Base-by-base conservation (phyloP, 805 yeast genomes). In the Lipomyces orientalis region DNA sequence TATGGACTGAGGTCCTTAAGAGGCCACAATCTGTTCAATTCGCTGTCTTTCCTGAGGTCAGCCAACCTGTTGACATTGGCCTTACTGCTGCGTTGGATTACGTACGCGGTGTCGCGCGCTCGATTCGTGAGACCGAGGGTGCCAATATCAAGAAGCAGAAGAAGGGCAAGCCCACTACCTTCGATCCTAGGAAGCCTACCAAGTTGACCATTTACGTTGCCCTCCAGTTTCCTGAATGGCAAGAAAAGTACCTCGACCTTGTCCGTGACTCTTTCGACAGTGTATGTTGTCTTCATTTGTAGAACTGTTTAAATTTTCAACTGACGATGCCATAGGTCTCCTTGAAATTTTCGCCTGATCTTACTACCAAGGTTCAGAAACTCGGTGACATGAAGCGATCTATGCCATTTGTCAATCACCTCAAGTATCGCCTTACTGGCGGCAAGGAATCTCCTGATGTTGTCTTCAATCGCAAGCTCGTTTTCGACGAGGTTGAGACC, bases 61-160 rank as follows among this genome's bases (percentile, higher is more conserved):
- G 85, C 22, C 83, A 84, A 72, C 90, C 92, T 54, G 84, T 90
- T 68, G 89, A 91, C 66, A 81, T 82, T 66, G 80, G 88, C 6
- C 77, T 87, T 54, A 75, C 85, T 61, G 91, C 90, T 72, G 85
- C 97, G 8, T 85, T 95, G 72, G 88, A 84, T 63, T 95, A 94
- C 77, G 88, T 91, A 60, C 90, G 97, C 80, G 83, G 83, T 68
- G 81, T 93, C 70, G 84, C 93, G 62, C 88, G 97, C 79, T 81
- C 93, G 3, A 87, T 94, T 67, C 94, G 98, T 84, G 98, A 94
- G 81, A 85, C 96, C 65, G 99, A 95, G 82, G 95, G 95, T 69
- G 85, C 85, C 72, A 88, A 89, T 69, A 82, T 92, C 78, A 89
- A 91, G 84, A 83, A 84, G 79, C 88, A 88, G 82, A 93, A 92